Conservation (phyloP, 2,329 filamentous ascomycete species). For the Podosphaera fusca region DNA sequence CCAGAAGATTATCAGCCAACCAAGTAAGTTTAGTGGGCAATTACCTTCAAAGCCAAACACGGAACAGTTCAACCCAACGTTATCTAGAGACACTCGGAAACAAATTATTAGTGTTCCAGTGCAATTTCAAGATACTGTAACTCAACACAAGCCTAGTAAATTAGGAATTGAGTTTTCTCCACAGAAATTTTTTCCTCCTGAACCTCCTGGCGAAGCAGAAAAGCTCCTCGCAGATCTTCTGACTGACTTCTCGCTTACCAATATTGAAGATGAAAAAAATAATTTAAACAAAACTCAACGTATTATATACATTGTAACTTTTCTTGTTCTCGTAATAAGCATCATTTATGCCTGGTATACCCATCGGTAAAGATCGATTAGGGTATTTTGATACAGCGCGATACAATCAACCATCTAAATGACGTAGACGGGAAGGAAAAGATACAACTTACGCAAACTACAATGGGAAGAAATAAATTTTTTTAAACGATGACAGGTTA, state of each 20-base stretch:
- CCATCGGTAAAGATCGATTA: no score
- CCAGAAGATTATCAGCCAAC: constrained; percentile 36
- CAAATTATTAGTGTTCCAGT: not conserved
- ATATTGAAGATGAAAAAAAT: not conserved
- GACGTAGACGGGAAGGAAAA: no score
- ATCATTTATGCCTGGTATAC: no score
- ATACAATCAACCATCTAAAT: no score
- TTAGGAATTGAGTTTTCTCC: constrained; percentile 27
- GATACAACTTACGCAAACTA: no score
- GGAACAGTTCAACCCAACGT: constrained; percentile 18
- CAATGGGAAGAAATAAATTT: no score
- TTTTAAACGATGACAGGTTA: no score
- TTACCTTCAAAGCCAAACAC: constrained; percentile 26
- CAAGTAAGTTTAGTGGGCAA: constrained; percentile 29
- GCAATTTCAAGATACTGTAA: not conserved
- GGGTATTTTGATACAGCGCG: no score
- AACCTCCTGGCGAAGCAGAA: constrained; percentile 4
- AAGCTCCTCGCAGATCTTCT: constrained; percentile 8
- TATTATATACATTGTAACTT: no score
- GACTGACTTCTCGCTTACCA: constrained; percentile 5
- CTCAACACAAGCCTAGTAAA: not conserved
- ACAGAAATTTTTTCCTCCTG: constrained; percentile 10
- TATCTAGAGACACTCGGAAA: not conserved
- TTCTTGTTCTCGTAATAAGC: no score
- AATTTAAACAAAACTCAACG: not conserved